Percentiles rank a stretch among this genome's conserved stretches.
These are phyloP conservation scores for Tetrahymena borealis DNA, from an alignment of 73 alveolate species.

Conservation along the genomic window DNA sequence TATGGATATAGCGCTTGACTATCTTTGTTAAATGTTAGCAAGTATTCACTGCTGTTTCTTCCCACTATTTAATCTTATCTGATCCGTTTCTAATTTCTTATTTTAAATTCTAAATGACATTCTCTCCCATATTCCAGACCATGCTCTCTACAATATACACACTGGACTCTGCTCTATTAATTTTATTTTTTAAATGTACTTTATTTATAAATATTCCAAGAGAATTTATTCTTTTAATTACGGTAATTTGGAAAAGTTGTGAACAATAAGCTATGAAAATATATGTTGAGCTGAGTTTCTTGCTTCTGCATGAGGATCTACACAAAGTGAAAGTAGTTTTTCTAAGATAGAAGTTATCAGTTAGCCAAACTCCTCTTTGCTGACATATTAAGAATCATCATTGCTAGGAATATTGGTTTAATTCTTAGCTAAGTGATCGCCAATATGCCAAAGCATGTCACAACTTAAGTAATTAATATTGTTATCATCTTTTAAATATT, in stretches of 20 bases:
- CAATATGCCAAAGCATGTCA: conserved; percentile 1
- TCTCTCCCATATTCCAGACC: not conserved
- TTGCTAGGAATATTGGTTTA: not conserved
- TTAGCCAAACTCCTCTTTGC: not conserved
- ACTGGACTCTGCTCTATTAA: not conserved
- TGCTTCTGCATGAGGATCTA: not conserved
- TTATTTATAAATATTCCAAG: too few relatives aligned
- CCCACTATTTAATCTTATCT: not conserved
- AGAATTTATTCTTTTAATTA: too few relatives aligned
- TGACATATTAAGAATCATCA: not conserved
- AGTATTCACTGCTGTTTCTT: not conserved
- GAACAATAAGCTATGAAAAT: not conserved
- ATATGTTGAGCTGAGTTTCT: not conserved
- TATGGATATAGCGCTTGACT: not conserved
- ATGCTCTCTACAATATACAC: not conserved
- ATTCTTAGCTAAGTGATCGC: not conserved
- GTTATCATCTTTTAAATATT: not conserved
- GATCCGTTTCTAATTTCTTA: not conserved
- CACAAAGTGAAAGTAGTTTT: not conserved
- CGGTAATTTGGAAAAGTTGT: not conserved
- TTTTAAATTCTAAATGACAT: not conserved
- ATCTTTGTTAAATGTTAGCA: not conserved
- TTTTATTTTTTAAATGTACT: too few relatives aligned
- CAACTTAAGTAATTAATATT: not conserved
- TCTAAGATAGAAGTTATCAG: not conserved